These are phyloP conservation scores for Suhomyces xylopsoci DNA, from an alignment of 805 yeast genomes.

Conservation along the genomic window DNA sequence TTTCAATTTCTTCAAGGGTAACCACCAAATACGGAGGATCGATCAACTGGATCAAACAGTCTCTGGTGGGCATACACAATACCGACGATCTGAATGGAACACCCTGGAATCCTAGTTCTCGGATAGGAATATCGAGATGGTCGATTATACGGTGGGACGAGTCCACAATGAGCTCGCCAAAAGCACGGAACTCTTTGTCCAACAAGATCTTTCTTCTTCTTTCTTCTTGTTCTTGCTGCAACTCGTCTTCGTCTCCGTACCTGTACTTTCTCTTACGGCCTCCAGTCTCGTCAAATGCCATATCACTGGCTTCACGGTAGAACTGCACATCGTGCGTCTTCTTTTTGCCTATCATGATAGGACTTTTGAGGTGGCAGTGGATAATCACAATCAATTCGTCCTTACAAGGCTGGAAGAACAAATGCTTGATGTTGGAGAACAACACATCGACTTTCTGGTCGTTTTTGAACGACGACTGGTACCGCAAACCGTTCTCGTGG, in stretches of 20 bases:
- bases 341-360: slow-evolving; percentile 92
- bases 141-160: slow-evolving; percentile 81
- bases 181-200: slow-evolving; percentile 86
- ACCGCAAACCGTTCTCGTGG: slow-evolving; percentile 94
- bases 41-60: slow-evolving; percentile 87
- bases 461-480: slow-evolving; percentile 78
- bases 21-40: slow-evolving; percentile 95
- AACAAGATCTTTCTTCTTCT: slow-evolving; percentile 85
- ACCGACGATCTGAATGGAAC: slow-evolving; percentile 95
- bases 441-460: slow-evolving; percentile 87
- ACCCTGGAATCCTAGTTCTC: slow-evolving; percentile 96
- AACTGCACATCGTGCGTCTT: slow-evolving; percentile 95
- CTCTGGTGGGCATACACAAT: slow-evolving; percentile 94
- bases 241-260: slow-evolving; percentile 97
- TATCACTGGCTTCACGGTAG: slow-evolving; percentile 94
- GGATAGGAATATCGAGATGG: slow-evolving; percentile 81
- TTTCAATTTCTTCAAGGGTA: slow-evolving; percentile 86
- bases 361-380: slow-evolving; percentile 88
- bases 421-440: slow-evolving; percentile 86
- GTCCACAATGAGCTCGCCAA: slow-evolving; percentile 88
- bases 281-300: slow-evolving; percentile 95
- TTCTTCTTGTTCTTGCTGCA: slow-evolving; percentile 98
- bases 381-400: slow-evolving; percentile 90
- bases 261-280: slow-evolving; percentile 82
- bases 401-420: slow-evolving; percentile 94